phyloP scores from a whole-genome alignment of 768 basidiomycete genomes.

The Termitomyces sp. region DNA sequence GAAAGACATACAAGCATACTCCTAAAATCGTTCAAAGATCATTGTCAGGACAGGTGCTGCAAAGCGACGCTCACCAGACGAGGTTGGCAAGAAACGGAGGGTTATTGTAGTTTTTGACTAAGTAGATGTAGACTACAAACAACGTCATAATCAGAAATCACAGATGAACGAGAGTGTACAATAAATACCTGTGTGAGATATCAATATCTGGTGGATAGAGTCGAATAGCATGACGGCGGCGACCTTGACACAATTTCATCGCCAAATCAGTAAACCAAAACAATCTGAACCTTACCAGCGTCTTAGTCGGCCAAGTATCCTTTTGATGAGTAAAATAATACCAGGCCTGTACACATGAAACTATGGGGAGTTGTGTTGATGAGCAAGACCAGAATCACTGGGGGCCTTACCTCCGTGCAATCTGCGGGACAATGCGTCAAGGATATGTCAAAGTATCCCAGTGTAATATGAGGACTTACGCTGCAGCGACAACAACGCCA shows the following conservation, averaged over 20 bases:
- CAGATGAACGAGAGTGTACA: neutral
- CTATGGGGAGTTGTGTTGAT: slow-evolving; percentile 20
- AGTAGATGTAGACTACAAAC: slow-evolving; percentile 39
- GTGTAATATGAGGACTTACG: slow-evolving; percentile 29
- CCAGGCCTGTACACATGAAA: slow-evolving; percentile 49
- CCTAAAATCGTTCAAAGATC: slow-evolving; percentile 14
- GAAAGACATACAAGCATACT: slow-evolving; percentile 27
- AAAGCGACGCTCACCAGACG: slow-evolving; percentile 28
- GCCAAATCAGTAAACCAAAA: neutral
- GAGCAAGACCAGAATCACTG: neutral
- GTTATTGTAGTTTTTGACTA: slow-evolving; percentile 34
- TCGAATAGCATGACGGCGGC: slow-evolving; percentile 42
- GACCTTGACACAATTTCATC: slow-evolving; percentile 30
- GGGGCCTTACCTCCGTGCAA: slow-evolving; percentile 40
- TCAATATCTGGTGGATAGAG: slow-evolving; percentile 46
- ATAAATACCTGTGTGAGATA: slow-evolving; percentile 41
- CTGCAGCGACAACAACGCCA: slow-evolving; percentile 41
- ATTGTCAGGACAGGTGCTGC: neutral
- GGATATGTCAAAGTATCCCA: neutral
- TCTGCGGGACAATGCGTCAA: slow-evolving; percentile 20
- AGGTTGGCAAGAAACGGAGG: slow-evolving; percentile 20
- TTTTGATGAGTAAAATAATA: slow-evolving; percentile 48
- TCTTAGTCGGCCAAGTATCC: slow-evolving; percentile 43
- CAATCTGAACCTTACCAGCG: slow-evolving; percentile 28
- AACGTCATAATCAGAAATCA: neutral